Evolutionary conservation across 2,329 filamentous ascomycete species (phyloP).

Genomic region (Xylariaceae sp.): DNA sequence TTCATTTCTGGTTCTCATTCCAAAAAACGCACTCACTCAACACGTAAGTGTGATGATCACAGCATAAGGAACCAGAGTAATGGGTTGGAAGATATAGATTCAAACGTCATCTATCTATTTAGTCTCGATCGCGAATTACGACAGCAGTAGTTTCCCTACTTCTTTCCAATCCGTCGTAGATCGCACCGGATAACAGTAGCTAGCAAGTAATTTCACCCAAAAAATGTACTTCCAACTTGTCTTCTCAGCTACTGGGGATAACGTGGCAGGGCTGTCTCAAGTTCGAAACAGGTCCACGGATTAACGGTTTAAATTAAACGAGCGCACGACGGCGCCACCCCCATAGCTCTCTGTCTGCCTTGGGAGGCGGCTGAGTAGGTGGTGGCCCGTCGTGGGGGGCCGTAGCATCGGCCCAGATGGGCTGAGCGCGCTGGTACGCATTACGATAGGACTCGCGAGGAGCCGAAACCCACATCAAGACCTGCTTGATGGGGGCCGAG

Average conservation of each 20-base stretch:
- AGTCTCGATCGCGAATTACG: constrained; percentile 9
- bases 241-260: background rate
- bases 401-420: constrained; percentile 55
- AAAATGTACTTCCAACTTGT: background rate
- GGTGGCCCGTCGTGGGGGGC: constrained; percentile 38
- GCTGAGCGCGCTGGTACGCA: constrained; percentile 23
- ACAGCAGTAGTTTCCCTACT: constrained; percentile 6
- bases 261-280: background rate
- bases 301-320: constrained; percentile 18
- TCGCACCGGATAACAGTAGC: background rate
- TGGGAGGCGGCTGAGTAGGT: constrained; percentile 5
- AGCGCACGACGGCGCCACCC: constrained; percentile 24
- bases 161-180: background rate
- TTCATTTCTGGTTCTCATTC: no score
- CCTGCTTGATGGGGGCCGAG: constrained; percentile 40
- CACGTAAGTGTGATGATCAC: no score
- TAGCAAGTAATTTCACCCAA: no score
- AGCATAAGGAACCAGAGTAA: no score
- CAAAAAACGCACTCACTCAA: no score
- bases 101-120: constrained; percentile 49
- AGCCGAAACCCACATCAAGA: constrained; percentile 33
- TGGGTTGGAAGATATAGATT: constrained; percentile 40
- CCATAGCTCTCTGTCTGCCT: background rate
- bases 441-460: constrained; percentile 8
- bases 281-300: constrained; percentile 10